Percentiles rank a stretch among this genome's conserved stretches.
These are phyloP conservation scores for Metarhizium brunneum DNA, from an alignment of 2,329 filamentous ascomycete genomes.

Conservation along the genomic window DNA sequence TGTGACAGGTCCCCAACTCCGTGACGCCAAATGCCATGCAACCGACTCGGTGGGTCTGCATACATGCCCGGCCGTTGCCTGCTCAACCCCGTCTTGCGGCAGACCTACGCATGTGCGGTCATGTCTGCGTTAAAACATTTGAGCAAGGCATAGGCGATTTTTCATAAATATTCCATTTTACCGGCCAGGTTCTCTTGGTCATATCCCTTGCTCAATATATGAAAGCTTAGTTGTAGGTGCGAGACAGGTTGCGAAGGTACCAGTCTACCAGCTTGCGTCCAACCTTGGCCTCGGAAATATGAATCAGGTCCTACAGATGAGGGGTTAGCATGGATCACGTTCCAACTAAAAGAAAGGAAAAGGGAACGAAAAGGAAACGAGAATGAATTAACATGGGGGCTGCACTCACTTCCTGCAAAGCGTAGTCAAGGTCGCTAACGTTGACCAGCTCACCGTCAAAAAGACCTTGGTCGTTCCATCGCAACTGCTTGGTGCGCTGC, in stretches of 20 bases:
- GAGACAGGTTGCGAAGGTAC: slow-evolving; percentile 94
- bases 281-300: slow-evolving; percentile 98
- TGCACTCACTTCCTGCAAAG: slow-evolving; percentile 75
- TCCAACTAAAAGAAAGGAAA: slow-evolving; percentile 6
- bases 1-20: slow-evolving; percentile 23
- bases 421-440: slow-evolving; percentile 93
- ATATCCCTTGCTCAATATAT: background rate
- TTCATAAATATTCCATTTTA: background rate
- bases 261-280: slow-evolving; percentile 95
- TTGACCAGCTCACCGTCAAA: slow-evolving; percentile 89
- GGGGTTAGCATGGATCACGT: slow-evolving; percentile 12
- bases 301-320: slow-evolving; percentile 70
- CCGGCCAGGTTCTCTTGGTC: background rate
- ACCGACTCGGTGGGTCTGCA: slow-evolving; percentile 23
- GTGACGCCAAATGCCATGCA: slow-evolving; percentile 31
- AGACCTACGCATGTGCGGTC: background rate
- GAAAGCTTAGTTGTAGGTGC: slow-evolving; percentile 62
- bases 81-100: background rate
- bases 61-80: slow-evolving; percentile 7
- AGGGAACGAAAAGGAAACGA: too few species aligned
- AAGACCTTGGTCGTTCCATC: slow-evolving; percentile 81
- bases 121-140: background rate
- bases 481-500: slow-evolving; percentile 92
- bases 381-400: background rate
- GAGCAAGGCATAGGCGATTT: background rate